These are phyloP conservation scores for Circinella minor DNA, from an alignment of 371 early-diverging fungal genomes.

Conservation along the genomic window DNA sequence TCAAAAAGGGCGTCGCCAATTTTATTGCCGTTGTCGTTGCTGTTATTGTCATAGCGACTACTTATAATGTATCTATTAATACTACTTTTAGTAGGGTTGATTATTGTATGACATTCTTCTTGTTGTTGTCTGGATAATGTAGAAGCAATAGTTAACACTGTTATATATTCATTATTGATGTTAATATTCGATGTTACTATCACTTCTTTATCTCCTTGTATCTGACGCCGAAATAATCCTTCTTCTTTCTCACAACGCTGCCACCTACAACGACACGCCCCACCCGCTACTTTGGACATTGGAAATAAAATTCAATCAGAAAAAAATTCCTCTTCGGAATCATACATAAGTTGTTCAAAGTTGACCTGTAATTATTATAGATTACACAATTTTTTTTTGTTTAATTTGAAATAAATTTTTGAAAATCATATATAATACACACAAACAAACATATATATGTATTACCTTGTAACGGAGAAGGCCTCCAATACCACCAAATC, in stretches of 20 bases:
- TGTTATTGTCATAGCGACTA: neutral
- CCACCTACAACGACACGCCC: conserved; percentile 8
- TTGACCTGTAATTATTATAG: conserved; percentile 83
- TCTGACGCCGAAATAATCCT: neutral
- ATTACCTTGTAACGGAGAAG: conserved; percentile 72
- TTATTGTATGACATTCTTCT: neutral
- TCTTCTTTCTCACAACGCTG: conserved; percentile 3
- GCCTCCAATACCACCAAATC: conserved; percentile 99
- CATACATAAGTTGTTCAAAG: conserved; percentile 62
- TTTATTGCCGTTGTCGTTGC: neutral
- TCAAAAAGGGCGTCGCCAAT: conserved; percentile 1
- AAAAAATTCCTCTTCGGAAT: conserved; percentile 49
- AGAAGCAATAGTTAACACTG: no score
- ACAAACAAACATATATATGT: neutral
- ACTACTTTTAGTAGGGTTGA: neutral
- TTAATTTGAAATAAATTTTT: neutral
- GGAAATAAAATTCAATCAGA: conserved; percentile 39
- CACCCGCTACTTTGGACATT: conserved; percentile 30
- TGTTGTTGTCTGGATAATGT: no score
- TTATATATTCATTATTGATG: no score
- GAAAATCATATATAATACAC: neutral
- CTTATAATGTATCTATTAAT: neutral
- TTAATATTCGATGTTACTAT: no score
- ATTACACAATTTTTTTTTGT: neutral
- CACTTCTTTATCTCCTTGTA: no score